Evolutionary conservation across 805 yeast species (phyloP).

Genomic region (Candida yuanshanica): DNA sequence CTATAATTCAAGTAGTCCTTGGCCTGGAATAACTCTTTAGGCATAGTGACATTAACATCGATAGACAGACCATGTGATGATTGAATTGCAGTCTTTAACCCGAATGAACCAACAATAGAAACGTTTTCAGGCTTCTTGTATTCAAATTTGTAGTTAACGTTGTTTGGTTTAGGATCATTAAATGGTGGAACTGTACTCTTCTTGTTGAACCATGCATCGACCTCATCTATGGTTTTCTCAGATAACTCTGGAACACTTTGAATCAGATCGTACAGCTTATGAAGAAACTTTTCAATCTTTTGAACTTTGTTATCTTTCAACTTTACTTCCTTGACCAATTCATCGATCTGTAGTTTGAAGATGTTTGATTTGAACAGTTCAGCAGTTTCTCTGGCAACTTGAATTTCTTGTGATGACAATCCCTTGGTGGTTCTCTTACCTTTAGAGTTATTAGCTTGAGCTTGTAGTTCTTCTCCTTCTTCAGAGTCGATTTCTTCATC

Average conservation of each 20-base stretch:
- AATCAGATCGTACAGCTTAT: constrained; percentile 63
- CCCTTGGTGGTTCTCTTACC: constrained; percentile 1
- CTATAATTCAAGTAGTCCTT: constrained; percentile 90
- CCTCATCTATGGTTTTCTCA: constrained; percentile 50
- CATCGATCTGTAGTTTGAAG: constrained; percentile 93
- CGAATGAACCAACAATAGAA: constrained; percentile 83
- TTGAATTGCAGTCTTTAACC: constrained; percentile 73
- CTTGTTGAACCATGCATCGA: constrained; percentile 45
- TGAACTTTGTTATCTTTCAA: constrained; percentile 63
- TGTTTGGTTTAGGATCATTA: constrained; percentile 82
- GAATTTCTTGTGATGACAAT: constrained; percentile 74
- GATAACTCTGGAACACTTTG: constrained; percentile 56
- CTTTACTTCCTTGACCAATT: constrained; percentile 72
- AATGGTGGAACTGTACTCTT: constrained; percentile 68
- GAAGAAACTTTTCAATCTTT: constrained; percentile 68
- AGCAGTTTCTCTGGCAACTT: constrained; percentile 88
- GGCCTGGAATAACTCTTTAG: constrained; percentile 62
- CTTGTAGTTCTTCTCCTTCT: constrained; percentile 13
- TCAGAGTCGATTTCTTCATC: constrained; percentile 20
- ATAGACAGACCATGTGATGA: constrained; percentile 59
- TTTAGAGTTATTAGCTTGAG: constrained; percentile 20
- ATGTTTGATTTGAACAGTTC: constrained; percentile 92
- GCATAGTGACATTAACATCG: constrained; percentile 83
- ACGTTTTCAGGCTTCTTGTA: constrained; percentile 68
- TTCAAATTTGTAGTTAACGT: constrained; percentile 64